Evolutionary conservation across 768 basidiomycete species (phyloP).

Genomic region (Boletus sp.): DNA sequence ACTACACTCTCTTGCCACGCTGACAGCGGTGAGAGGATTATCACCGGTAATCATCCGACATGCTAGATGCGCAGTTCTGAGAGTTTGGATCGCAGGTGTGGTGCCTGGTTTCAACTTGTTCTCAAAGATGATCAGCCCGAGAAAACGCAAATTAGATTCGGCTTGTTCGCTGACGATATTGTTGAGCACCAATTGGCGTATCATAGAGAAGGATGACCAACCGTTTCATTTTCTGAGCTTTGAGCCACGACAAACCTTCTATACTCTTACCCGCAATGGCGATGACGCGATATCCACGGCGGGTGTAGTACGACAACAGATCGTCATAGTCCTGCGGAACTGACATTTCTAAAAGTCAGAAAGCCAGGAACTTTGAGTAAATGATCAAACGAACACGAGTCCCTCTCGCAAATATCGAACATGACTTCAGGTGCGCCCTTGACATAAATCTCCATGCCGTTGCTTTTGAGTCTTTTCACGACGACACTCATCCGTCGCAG

Average conservation of each 20-base stretch:
- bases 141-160: slow-evolving; percentile 84
- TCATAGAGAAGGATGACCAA: slow-evolving; percentile 30
- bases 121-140: slow-evolving; percentile 96
- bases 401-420: slow-evolving; percentile 88
- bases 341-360: slow-evolving; percentile 34
- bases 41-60: slow-evolving; percentile 99
- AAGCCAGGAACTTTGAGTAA: background rate
- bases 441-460: slow-evolving; percentile 96
- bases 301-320: slow-evolving; percentile 93
- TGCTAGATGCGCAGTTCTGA: slow-evolving; percentile 87
- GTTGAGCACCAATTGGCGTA: slow-evolving; percentile 5
- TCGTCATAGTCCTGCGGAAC: slow-evolving; percentile 98
- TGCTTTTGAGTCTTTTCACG: slow-evolving; percentile 91
- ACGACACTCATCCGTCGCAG: slow-evolving; percentile 96
- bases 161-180: slow-evolving; percentile 75
- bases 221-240: slow-evolving; percentile 96
- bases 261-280: slow-evolving; percentile 97
- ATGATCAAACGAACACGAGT: slow-evolving; percentile 72
- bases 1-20: slow-evolving; percentile 92
- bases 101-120: slow-evolving; percentile 96
- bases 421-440: slow-evolving; percentile 99
- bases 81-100: slow-evolving; percentile 81
- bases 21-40: slow-evolving; percentile 94
- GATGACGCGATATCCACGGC: slow-evolving; percentile 95
- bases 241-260: slow-evolving; percentile 93